Conservation (phyloP, 2,329 filamentous ascomycete species). For the Diplodia scrobiculata region DNA sequence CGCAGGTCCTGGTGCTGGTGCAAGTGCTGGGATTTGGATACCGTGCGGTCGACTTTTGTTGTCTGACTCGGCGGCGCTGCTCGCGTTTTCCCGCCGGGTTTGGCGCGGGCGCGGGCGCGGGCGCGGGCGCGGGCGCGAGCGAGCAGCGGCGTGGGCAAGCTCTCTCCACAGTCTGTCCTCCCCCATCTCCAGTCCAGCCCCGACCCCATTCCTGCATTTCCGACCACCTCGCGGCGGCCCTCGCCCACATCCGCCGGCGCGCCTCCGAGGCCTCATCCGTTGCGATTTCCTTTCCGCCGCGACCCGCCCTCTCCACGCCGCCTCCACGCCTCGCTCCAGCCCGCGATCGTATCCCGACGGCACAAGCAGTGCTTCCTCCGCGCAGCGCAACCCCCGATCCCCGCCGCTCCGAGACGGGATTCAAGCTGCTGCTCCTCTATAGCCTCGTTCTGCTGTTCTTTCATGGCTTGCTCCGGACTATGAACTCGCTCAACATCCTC, state of each 20-base stretch:
- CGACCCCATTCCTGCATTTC: constrained; percentile 6
- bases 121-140: constrained; percentile 8
- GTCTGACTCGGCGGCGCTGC: constrained; percentile 6
- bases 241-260: constrained; percentile 22
- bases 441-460: constrained; percentile 32
- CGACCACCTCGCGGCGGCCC: constrained; percentile 13
- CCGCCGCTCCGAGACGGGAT: constrained; percentile 18
- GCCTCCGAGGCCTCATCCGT: constrained; percentile 1
- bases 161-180: constrained; percentile 27
- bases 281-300: not conserved
- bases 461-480: constrained; percentile 62
- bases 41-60: not conserved
- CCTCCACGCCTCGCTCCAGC: not conserved
- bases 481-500: constrained; percentile 97
- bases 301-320: not conserved
- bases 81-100: constrained; percentile 18
- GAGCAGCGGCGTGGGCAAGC: constrained; percentile 8
- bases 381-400: constrained; percentile 16
- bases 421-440: constrained; percentile 23
- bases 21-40: not conserved
- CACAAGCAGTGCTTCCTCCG: not conserved
- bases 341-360: not conserved
- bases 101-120: constrained; percentile 16
- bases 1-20: constrained; percentile 8
- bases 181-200: constrained; percentile 4